Conservation (phyloP, 331 rosid genomes). For the Malus hybrid region DNA sequence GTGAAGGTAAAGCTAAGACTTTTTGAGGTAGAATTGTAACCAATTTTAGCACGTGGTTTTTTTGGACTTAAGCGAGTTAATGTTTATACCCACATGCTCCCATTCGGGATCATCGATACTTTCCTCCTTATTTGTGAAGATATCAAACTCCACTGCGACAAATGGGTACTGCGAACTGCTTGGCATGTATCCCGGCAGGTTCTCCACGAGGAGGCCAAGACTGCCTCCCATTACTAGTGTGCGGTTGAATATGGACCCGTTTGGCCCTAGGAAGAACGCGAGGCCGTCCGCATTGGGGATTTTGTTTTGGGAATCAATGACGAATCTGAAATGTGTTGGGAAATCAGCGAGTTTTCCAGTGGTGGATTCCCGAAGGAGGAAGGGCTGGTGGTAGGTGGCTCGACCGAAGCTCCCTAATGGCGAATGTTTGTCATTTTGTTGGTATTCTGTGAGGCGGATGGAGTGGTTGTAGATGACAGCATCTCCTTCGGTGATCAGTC, state of each 20-base stretch:
- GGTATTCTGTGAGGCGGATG: not conserved
- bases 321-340: not conserved
- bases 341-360: not conserved
- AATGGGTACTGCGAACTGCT: not conserved
- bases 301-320: not conserved
- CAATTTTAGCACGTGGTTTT: not conserved
- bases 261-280: not conserved
- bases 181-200: not conserved
- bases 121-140: too few species aligned
- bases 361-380: not conserved
- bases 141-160: constrained; percentile 3
- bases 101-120: accelerated
- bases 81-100: not conserved
- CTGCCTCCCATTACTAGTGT: not conserved
- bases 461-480: not conserved
- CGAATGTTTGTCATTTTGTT: too few species aligned
- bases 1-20: not conserved
- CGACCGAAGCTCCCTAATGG: not conserved
- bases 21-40: not conserved
- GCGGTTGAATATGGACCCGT: not conserved
- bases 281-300: not conserved
- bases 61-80: not conserved
- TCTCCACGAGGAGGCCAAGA: not conserved
- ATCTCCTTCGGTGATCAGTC: not conserved
- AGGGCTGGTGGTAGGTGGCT: not conserved